A percentile compares a stretch with the other conserved stretches of the same genome.
Evolutionary conservation across 305 asterid species (phyloP).

Genomic region (Solanum chacoense): DNA sequence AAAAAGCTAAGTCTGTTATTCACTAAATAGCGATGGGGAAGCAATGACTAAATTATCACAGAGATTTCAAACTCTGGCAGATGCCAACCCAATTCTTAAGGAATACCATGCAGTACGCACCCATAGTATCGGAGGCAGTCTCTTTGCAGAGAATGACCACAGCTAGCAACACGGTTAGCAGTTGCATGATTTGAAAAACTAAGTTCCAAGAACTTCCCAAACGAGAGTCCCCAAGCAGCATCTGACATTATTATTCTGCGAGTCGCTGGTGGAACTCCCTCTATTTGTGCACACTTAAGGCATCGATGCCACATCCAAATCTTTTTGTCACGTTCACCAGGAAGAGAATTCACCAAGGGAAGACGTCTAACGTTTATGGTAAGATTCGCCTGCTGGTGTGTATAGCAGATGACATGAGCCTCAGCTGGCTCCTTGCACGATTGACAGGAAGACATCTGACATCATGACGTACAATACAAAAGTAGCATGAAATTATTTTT

Average conservation of each 20-base stretch:
- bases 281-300: conserved; percentile 51
- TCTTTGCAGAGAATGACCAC: conserved; percentile 95
- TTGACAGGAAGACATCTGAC: conserved; percentile 57
- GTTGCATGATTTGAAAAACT: conserved; percentile 85
- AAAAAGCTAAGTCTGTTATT: background rate
- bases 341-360: conserved; percentile 48
- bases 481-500: background rate
- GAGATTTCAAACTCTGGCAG: background rate
- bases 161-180: conserved; percentile 88
- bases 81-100: background rate
- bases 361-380: conserved; percentile 64
- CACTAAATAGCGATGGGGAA: background rate
- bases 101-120: conserved; percentile 21
- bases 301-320: conserved; percentile 99
- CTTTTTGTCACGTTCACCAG: conserved; percentile 82
- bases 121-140: conserved; percentile 96
- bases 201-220: conserved; percentile 96
- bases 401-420: conserved; percentile 78
- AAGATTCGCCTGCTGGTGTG: conserved; percentile 85
- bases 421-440: conserved; percentile 84
- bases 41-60: background rate
- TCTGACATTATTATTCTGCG: conserved; percentile 77
- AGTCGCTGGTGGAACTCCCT: conserved; percentile 90
- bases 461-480: conserved; percentile 10
- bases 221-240: conserved; percentile 98